A percentile compares a stretch with the other conserved stretches of the same genome.
Evolutionary conservation across 2,329 filamentous ascomycete species (phyloP).

Genomic region (Mariannaea sp.): DNA sequence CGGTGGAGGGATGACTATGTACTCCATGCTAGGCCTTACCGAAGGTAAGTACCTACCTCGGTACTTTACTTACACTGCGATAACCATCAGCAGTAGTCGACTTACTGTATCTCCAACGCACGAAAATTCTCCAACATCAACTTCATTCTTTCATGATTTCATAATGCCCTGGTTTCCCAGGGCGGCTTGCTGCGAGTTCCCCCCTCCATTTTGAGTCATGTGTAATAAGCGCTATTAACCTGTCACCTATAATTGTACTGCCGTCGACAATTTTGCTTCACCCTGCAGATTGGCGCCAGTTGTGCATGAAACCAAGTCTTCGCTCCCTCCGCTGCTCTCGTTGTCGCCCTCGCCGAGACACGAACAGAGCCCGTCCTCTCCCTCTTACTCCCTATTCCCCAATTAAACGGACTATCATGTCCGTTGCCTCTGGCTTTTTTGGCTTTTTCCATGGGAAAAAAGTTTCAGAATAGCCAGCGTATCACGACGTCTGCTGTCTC

Average conservation of each 20-base stretch:
- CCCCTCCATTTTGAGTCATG: conserved; percentile 11
- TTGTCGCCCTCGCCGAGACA: conserved; percentile 12
- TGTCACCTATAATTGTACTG: too few species aligned
- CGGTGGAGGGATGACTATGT: not conserved
- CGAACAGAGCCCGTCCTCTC: not conserved
- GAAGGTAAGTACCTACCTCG: too few species aligned
- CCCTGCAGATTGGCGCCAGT: conserved; percentile 12
- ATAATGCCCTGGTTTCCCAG: not conserved
- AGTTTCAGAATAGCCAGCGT: conserved; percentile 1
- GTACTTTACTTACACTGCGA: too few species aligned
- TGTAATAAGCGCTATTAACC: too few species aligned
- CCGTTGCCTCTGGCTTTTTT: conserved; percentile 2
- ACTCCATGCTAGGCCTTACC: too few species aligned
- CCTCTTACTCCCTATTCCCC: not conserved
- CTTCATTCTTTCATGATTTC: not conserved
- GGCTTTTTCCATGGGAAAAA: conserved; percentile 10
- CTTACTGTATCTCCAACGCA: too few species aligned
- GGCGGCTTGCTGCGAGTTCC: not conserved
- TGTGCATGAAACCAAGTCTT: conserved; percentile 1
- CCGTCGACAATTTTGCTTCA: not conserved
- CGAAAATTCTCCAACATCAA: not conserved
- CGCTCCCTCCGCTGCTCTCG: not conserved
- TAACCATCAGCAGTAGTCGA: too few species aligned
- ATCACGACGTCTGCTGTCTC: conserved; percentile 22
- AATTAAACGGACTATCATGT: conserved; percentile 7